Evolutionary conservation across 2,329 filamentous ascomycete species (phyloP).

Genomic region (Microsporum canis): DNA sequence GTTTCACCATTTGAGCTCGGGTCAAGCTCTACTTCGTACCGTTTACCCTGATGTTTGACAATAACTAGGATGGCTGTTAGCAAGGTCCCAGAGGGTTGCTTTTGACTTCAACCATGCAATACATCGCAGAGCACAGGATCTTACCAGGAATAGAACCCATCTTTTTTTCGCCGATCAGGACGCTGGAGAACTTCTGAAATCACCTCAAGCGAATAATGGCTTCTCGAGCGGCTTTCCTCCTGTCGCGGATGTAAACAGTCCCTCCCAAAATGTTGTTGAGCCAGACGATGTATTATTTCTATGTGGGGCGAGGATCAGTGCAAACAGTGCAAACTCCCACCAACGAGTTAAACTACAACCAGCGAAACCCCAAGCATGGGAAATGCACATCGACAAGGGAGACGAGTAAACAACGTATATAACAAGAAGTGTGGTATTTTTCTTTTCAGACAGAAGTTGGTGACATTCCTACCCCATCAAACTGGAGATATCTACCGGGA

Average conservation of each 20-base stretch:
- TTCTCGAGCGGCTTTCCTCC: neutral
- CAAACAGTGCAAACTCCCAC: slow-evolving; percentile 7
- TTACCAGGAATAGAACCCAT: slow-evolving; percentile 49
- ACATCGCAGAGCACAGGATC: slow-evolving; percentile 12
- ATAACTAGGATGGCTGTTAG: slow-evolving; percentile 48
- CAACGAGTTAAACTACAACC: neutral
- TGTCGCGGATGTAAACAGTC: neutral
- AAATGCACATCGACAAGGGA: neutral
- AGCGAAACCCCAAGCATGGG: neutral
- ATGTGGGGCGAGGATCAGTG: neutral
- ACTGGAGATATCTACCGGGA: neutral
- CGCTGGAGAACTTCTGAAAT: neutral
- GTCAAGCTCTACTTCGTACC: slow-evolving; percentile 88
- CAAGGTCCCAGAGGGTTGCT: slow-evolving; percentile 15
- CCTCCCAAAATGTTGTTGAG: neutral
- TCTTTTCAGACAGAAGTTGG: neutral
- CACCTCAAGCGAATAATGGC: neutral
- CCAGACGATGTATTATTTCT: neutral
- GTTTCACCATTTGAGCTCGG: slow-evolving; percentile 72
- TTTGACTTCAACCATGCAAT: neutral
- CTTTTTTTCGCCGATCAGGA: neutral
- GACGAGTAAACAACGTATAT: neutral
- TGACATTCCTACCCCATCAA: neutral
- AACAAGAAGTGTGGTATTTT: neutral
- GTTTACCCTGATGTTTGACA: slow-evolving; percentile 91